phyloP scores from a whole-genome alignment of 345 rosid species.

The Hevea brasiliensis region DNA sequence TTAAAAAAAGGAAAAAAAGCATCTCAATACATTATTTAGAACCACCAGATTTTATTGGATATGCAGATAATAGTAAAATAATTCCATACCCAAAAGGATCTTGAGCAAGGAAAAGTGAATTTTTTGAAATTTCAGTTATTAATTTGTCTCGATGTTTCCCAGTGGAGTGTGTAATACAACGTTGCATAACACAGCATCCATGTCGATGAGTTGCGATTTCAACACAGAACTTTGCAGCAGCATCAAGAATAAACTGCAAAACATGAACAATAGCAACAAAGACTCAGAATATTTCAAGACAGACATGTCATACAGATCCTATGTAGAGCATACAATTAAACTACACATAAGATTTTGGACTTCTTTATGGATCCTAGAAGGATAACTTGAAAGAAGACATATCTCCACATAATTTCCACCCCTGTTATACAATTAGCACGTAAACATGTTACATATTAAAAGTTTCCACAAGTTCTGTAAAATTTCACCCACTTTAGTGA shows the following conservation, averaged over 20 bases:
- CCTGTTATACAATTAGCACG: too few species aligned
- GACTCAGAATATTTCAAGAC: neutral
- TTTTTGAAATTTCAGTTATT: constrained; percentile 45
- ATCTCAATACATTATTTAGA: neutral
- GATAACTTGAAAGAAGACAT: neutral
- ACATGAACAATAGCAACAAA: neutral
- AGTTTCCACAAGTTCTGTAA: neutral
- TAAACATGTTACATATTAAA: neutral
- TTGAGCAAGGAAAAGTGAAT: constrained; percentile 61
- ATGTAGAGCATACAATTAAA: neutral
- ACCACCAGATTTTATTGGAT: neutral
- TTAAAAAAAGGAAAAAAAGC: neutral
- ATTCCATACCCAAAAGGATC: constrained; percentile 68
- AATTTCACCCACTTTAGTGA: neutral
- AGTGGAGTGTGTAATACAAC: constrained; percentile 52
- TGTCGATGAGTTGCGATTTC: constrained; percentile 73
- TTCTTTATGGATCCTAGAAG: neutral
- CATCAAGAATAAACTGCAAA: constrained; percentile 63
- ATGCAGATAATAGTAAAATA: neutral
- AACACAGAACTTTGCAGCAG: constrained; percentile 58
- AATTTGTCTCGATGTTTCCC: constrained; percentile 52
- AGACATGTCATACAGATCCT: neutral
- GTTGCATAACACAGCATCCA: constrained; percentile 75
- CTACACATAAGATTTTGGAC: neutral
- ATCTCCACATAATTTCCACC: neutral